Percentiles rank a stretch among this genome's conserved stretches.
These are phyloP conservation scores for Fusarium agapanthi DNA, from an alignment of 2,329 filamentous ascomycete species.

Conservation along the genomic window DNA sequence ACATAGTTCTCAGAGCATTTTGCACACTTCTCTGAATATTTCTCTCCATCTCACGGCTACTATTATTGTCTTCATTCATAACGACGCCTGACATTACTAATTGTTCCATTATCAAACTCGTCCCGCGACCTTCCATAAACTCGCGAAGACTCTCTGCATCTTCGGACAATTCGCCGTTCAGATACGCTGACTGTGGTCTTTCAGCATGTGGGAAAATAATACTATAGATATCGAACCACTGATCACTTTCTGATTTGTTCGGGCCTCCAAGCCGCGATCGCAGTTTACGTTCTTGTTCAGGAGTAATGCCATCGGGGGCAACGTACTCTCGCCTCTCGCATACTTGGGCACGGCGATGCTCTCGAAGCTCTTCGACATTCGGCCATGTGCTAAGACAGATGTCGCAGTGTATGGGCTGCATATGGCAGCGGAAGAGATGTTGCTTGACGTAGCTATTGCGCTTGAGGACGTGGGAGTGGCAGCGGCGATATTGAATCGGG, in stretches of 20 bases:
- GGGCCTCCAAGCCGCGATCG: not conserved
- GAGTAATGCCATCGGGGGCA: not conserved
- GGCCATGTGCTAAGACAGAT: not conserved
- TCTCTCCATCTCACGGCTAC: not conserved
- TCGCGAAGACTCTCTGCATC: not conserved
- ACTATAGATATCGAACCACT: not conserved
- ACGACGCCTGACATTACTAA: not conserved
- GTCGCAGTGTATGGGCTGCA: not conserved
- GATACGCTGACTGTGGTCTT: not conserved
- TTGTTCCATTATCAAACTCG: not conserved
- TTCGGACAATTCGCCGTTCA: not conserved
- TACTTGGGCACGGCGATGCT: not conserved
- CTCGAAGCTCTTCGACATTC: not conserved
- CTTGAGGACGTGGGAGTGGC: not conserved
- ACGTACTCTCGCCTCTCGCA: not conserved
- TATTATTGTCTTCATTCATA: not conserved
- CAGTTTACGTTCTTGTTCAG: not conserved
- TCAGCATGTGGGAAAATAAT: not conserved
- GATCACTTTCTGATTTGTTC: not conserved
- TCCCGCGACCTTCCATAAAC: not conserved
- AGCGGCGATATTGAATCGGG: not conserved
- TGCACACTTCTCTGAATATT: not conserved
- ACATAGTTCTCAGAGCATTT: not conserved
- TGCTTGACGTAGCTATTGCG: constrained; percentile 2
- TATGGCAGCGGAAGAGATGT: not conserved